Base-by-base conservation (phyloP, 495 filamentous ascomycete species). In the Tuber melanosporum region DNA sequence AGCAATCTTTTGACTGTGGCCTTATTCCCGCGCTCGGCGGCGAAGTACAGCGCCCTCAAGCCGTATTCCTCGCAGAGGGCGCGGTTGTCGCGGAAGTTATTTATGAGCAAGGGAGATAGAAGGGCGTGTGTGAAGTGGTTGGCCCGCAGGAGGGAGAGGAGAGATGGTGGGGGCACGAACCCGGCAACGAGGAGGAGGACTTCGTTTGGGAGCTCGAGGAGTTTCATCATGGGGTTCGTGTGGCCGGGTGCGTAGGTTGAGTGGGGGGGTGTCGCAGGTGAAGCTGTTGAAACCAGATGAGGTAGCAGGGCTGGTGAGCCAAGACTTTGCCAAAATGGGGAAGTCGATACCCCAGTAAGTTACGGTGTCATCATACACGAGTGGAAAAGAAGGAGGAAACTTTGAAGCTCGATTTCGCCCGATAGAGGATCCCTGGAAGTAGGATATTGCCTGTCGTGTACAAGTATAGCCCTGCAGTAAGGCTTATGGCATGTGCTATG, bases 31-130 rank as follows among this genome's bases (percentile, higher is more conserved):
- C 57, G 26, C 57, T 36, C 57, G 57, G 57, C 57, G 14, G 26
- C 57, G 57, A 66, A 66, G 26, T 66, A 66, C 17, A 66, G 14
- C 7, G 57, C 57, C 14, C 32, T 66, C 26, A 66, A 19, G 0
- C 57, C 57, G 57, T 66, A 66, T 36, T 66, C 57, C 15, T 66
- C 57, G 57, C 26, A 66, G 57, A 66, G 57, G 26, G 57, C 32
- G 32, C 57, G 26, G 57, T 66, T 66, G 57, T 66, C 15, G 57
- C 57, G 57, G 57, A 66, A 66, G 57, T 66, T 66, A 32, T 66
- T 66, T 66, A 66, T 66, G 14, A 66, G 57, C 57, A 66, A 26
- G 57, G 57, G 57, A 32, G 57, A 66, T 32, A 66, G 57, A 32
- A 66, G 57, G 26, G 57, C 32, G 26, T 66, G 57, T 17, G 57